A percentile compares a stretch with the other conserved stretches of the same genome.
Evolutionary conservation across 306 rosid genomes (phyloP).

Genomic region (Prunus mira): DNA sequence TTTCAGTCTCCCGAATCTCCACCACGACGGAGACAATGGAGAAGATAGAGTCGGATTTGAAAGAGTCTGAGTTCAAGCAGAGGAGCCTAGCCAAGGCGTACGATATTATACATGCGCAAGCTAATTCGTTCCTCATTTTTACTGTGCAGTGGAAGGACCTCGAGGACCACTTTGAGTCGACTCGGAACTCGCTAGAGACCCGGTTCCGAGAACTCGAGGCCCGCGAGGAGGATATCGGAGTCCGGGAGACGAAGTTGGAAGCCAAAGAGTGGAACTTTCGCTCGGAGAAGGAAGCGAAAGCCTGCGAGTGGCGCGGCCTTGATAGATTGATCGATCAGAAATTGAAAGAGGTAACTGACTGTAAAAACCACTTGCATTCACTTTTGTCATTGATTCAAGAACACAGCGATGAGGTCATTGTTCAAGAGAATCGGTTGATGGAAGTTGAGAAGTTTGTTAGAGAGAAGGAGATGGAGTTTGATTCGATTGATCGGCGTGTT

Average conservation of each 20-base stretch:
- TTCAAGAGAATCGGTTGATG: conserved; percentile 24
- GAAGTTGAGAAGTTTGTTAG: conserved; percentile 9
- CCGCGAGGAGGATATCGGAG: background rate
- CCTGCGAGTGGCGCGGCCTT: background rate
- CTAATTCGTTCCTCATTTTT: conserved; percentile 21
- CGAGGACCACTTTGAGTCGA: background rate
- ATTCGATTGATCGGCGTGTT: no score
- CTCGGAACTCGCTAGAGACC: background rate
- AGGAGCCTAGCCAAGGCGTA: conserved; percentile 2
- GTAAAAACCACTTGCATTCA: background rate
- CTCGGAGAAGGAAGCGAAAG: background rate
- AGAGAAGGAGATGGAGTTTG: background rate
- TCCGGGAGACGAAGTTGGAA: background rate
- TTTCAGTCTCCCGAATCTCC: no score
- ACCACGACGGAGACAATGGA: background rate
- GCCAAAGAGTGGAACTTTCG: background rate
- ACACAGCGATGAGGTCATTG: background rate
- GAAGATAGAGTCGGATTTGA: background rate
- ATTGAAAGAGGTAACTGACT: background rate
- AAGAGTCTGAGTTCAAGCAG: conserved; percentile 9
- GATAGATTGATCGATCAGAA: background rate
- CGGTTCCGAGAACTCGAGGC: background rate
- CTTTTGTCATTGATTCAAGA: conserved; percentile 2
- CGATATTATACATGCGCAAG: conserved; percentile 22
- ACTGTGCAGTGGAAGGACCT: conserved; percentile 6